Evolutionary conservation across 768 basidiomycete species (phyloP), one percentile per base, ranked within the genome.

Genomic region (Tylopilus vinaceipallidus): DNA sequence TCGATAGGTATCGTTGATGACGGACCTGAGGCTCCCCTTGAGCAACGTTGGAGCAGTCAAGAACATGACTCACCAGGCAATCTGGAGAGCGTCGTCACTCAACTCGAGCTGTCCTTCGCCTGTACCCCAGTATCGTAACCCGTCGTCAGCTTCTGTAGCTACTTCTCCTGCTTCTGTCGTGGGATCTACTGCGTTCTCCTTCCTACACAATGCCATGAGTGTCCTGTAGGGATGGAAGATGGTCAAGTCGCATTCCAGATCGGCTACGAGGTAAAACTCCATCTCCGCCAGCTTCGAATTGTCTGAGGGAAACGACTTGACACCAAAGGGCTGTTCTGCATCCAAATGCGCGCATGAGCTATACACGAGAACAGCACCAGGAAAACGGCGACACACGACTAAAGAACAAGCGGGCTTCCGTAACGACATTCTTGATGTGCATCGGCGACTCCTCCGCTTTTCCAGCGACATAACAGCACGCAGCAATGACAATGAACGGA

Each of bases 251-350:
- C 95, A 98, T 66, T 97, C 94, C 23, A 98, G 80, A 64, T 99
- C 95, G 62, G 92, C 92, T 20, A 99, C 86, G 10, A 98, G 83
- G 71, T 95, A 98, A 72, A 98, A 98, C 65, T 98, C 95, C 95
- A 98, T 98, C 67, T 99, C 97, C 4, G 95, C 97, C 13, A 99
- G 75, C 62, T 92, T 94, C 11, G 87, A 81, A 60, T 95, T 88
- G 63, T 97, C 94, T 0, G 87, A 79, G 0, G 89, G 83, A 62
- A 97, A 95, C n/a, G 78, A 70, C 62, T 88, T 86, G 63, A 88
- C 74, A 5, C 78, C 81, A 60, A 90, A 89, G 17, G 82, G 83
- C 45, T 84, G 81, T 46, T 77, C 80, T 83, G 43, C 27, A 48
- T 20, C 2, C 9, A 47, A 38, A n/a, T 1, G 6, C 9, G 40